phyloP scores from a whole-genome alignment of 257 asterid species.

The Nicotiana obtusifolia region DNA sequence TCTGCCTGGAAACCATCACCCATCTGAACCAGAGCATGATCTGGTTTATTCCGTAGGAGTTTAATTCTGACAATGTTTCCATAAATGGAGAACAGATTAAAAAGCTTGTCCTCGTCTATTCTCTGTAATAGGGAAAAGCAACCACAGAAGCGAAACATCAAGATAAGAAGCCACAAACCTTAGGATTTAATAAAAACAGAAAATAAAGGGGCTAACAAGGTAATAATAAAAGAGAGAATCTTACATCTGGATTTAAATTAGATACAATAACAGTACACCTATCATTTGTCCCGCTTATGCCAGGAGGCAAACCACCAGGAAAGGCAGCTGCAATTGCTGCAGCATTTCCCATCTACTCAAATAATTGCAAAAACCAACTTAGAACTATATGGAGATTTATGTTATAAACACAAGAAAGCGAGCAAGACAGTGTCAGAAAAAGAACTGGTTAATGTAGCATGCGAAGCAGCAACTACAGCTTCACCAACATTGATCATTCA shows the following conservation, averaged over 20 bases:
- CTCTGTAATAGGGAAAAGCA: constrained; percentile 40
- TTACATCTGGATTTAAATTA: constrained; percentile 79
- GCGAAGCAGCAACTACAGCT: background rate
- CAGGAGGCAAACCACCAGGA: constrained; percentile 93
- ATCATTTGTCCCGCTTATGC: constrained; percentile 88
- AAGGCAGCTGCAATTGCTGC: constrained; percentile 96
- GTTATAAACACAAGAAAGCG: background rate
- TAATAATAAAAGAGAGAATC: constrained; percentile 19
- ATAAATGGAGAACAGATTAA: constrained; percentile 84
- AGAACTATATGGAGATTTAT: background rate
- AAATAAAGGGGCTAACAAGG: background rate
- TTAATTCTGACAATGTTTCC: constrained; percentile 91
- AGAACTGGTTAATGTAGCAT: background rate
- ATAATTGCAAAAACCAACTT: background rate
- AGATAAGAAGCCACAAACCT: background rate
- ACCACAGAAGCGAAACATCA: background rate
- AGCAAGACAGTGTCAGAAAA: background rate
- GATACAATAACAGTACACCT: constrained; percentile 91
- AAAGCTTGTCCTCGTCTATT: constrained; percentile 90
- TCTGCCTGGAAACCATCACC: constrained; percentile 99
- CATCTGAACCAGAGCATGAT: constrained; percentile 96
- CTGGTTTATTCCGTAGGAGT: constrained; percentile 90
- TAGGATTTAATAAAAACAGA: background rate
- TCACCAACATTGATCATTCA: background rate
- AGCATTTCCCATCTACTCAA: constrained; percentile 73